Evolutionary conservation across 129 eudicot genomes (phyloP).

Genomic region (Deinandra increscens): DNA sequence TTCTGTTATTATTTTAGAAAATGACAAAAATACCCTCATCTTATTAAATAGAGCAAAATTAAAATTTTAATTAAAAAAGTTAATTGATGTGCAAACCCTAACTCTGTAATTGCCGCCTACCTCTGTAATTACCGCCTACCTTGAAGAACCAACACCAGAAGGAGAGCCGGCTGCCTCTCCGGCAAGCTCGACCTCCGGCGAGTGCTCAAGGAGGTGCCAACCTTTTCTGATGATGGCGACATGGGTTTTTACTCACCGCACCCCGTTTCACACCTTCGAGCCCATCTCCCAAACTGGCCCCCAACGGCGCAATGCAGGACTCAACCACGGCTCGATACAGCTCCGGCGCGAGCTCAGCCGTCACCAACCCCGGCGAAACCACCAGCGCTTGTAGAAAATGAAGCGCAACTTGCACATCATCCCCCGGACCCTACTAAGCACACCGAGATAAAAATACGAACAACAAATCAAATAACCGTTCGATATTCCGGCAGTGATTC

Average conservation of each 20-base stretch:
- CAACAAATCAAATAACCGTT: slow-evolving; percentile 48
- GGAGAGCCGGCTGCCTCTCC: too few relatives aligned
- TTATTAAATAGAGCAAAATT: too few relatives aligned
- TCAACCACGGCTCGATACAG: slow-evolving; percentile 36
- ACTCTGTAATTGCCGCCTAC: too few relatives aligned
- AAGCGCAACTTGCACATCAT: slow-evolving; percentile 62
- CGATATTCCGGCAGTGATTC: slow-evolving; percentile 49
- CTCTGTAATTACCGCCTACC: too few relatives aligned
- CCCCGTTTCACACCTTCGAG: slow-evolving; percentile 43
- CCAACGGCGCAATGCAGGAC: slow-evolving; percentile 23
- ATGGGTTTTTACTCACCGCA: slow-evolving; percentile 47
- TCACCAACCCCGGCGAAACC: slow-evolving; percentile 48
- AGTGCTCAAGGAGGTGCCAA: too few relatives aligned
- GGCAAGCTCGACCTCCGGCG: too few relatives aligned
- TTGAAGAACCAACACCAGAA: too few relatives aligned
- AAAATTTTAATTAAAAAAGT: too few relatives aligned
- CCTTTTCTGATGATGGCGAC: too few relatives aligned
- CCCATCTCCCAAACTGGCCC: background rate
- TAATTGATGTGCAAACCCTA: too few relatives aligned
- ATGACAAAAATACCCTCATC: too few relatives aligned
- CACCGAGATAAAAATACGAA: slow-evolving; percentile 58
- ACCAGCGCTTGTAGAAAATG: slow-evolving; percentile 73
- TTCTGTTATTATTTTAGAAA: too few relatives aligned
- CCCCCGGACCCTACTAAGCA: slow-evolving; percentile 44
- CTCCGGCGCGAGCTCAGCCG: slow-evolving; percentile 51